Conservation (phyloP, 2,329 filamentous ascomycete genomes). For the Botryotinia convoluta region DNA sequence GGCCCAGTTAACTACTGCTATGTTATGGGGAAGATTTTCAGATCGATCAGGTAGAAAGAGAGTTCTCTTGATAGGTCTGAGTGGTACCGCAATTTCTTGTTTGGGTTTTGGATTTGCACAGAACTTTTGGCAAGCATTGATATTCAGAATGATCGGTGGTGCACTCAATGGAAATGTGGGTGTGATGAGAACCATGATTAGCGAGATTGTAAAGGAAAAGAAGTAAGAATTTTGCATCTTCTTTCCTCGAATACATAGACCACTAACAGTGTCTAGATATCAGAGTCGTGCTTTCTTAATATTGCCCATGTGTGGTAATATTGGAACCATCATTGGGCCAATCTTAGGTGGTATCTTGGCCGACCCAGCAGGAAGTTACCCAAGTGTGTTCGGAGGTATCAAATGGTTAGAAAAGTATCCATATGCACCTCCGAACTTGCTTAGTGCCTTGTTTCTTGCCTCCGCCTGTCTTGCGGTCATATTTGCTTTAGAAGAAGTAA, state of each 20-base stretch:
- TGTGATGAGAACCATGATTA: slow-evolving; percentile 72
- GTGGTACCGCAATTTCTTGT: slow-evolving; percentile 61
- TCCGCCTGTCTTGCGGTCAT: slow-evolving; percentile 38
- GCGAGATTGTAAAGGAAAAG: slow-evolving; percentile 69
- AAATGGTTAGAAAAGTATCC: slow-evolving; percentile 44
- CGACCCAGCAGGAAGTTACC: slow-evolving; percentile 43
- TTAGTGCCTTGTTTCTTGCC: slow-evolving; percentile 40
- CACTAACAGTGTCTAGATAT: slow-evolving; percentile 28
- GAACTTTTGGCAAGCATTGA: slow-evolving; percentile 58
- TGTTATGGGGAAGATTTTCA: slow-evolving; percentile 65
- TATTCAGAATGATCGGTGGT: slow-evolving; percentile 60
- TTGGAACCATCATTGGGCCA: slow-evolving; percentile 45
- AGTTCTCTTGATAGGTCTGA: slow-evolving; percentile 61
- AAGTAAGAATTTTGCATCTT: slow-evolving; percentile 43
- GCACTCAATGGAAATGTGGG: slow-evolving; percentile 70
- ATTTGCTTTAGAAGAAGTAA: slow-evolving; percentile 40
- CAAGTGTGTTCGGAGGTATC: slow-evolving; percentile 42
- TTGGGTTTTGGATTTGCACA: slow-evolving; percentile 67
- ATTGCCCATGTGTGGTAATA: slow-evolving; percentile 66
- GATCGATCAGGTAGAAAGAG: slow-evolving; percentile 58
- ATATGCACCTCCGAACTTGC: slow-evolving; percentile 46
- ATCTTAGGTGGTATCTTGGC: slow-evolving; percentile 46
- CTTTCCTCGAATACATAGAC: background rate
- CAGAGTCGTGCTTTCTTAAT: slow-evolving; percentile 46
- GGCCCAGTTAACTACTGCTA: slow-evolving; percentile 66